Evolutionary conservation across 1,139 yeast genomes (phyloP).

Genomic region (Suhomyces guaymorum): DNA sequence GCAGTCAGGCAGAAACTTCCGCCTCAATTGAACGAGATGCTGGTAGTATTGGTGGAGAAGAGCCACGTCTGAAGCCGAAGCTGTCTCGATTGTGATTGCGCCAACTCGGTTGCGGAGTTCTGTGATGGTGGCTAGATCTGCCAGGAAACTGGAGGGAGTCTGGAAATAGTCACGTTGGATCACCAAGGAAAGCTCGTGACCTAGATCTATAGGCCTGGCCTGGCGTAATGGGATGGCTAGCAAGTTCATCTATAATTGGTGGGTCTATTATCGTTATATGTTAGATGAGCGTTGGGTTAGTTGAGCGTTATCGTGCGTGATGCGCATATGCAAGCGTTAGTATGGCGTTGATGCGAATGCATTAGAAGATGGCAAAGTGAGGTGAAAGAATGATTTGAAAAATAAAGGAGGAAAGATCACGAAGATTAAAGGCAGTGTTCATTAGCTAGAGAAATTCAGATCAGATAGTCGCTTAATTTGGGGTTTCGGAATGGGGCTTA

Average conservation of each 20-base stretch:
- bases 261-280: neutral
- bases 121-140: conserved; percentile 49
- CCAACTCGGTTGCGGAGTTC: conserved; percentile 26
- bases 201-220: conserved; percentile 50
- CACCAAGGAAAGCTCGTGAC: conserved; percentile 44
- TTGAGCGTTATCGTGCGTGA: too few relatives aligned
- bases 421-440: too few relatives aligned
- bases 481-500: too few relatives aligned
- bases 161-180: conserved; percentile 68
- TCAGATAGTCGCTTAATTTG: too few relatives aligned
- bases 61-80: conserved; percentile 19
- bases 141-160: conserved; percentile 55
- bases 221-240: conserved; percentile 55
- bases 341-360: too few relatives aligned
- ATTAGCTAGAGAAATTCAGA: too few relatives aligned
- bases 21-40: conserved; percentile 29
- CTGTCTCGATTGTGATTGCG: conserved; percentile 23
- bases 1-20: conserved; percentile 44
- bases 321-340: too few relatives aligned
- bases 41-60: conserved; percentile 33
- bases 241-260: conserved; percentile 27
- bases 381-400: too few relatives aligned
- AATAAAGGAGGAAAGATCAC: too few relatives aligned
- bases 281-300: neutral
- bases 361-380: too few relatives aligned